These are phyloP conservation scores for Musa itinerans DNA, from an alignment of 176 grass and related monocot species.

Conservation along the genomic window DNA sequence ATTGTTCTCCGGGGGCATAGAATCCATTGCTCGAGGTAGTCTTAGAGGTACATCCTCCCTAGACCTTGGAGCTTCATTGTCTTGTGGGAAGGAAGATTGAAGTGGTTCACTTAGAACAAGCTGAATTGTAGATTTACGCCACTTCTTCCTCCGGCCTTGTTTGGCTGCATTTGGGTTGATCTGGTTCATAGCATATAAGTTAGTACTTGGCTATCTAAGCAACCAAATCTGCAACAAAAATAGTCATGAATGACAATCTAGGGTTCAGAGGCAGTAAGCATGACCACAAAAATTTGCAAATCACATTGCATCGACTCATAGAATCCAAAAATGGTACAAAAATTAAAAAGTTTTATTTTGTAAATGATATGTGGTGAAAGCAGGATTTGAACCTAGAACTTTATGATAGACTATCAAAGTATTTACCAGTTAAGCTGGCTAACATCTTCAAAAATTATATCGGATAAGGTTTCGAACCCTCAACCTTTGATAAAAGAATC, in stretches of 20 bases:
- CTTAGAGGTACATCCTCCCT: constrained; percentile 46
- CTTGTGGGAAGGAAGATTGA: constrained; percentile 18
- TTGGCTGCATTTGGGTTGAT: constrained; percentile 27
- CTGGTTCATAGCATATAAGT: constrained; percentile 23
- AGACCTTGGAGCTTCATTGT: constrained; percentile 24
- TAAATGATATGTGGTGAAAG: no score
- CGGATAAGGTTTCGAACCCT: no score
- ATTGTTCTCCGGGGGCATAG: constrained; percentile 23
- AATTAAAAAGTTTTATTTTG: no score
- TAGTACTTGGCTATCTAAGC: background rate
- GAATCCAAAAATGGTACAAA: no score
- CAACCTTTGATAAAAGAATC: no score
- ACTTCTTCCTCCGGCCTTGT: constrained; percentile 54
- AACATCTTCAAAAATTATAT: no score
- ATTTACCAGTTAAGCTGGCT: no score
- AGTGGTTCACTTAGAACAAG: constrained; percentile 35
- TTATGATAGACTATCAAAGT: no score
- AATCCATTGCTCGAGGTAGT: constrained; percentile 73
- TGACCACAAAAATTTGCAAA: no score
- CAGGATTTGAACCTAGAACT: no score
- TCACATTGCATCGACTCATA: no score
- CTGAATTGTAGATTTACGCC: constrained; percentile 67
- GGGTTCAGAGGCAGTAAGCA: no score
- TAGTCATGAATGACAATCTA: background rate
- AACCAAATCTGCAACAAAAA: background rate